These are phyloP conservation scores for Fraxinus americana DNA, from an alignment of 257 asterid genomes.

Conservation along the genomic window DNA sequence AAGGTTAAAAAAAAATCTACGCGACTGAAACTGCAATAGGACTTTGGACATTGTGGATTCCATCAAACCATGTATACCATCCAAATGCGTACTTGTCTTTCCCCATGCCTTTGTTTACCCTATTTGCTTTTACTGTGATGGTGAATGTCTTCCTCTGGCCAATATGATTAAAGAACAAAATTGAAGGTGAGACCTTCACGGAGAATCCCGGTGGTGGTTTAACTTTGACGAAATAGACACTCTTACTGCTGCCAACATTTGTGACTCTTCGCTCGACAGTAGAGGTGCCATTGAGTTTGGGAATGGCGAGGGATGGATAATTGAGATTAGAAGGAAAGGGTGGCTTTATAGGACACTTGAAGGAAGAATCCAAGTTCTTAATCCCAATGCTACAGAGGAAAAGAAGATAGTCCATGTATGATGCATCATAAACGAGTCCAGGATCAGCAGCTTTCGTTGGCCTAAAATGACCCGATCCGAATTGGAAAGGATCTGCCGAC, in stretches of 20 bases:
- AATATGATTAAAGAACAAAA: constrained; percentile 44
- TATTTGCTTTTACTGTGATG: constrained; percentile 49
- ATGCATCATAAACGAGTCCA: constrained; percentile 78
- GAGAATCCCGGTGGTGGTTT: constrained; percentile 76
- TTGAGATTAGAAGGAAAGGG: constrained; percentile 51
- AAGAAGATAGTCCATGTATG: constrained; percentile 71
- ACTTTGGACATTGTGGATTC: constrained; percentile 51
- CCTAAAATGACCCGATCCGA: constrained; percentile 83
- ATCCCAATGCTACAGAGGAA: constrained; percentile 56
- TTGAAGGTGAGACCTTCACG: constrained; percentile 55
- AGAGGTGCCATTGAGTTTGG: constrained; percentile 48
- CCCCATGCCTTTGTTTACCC: constrained; percentile 25
- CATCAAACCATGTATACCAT: constrained; percentile 65
- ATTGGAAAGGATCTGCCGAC: constrained; percentile 84
- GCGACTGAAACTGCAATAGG: constrained; percentile 52
- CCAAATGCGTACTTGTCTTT: constrained; percentile 49
- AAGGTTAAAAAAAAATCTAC: constrained; percentile 15
- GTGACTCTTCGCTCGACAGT: constrained; percentile 63
- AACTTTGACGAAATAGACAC: constrained; percentile 52
- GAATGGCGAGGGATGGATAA: constrained; percentile 81
- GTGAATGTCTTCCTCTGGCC: constrained; percentile 66
- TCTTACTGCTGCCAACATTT: constrained; percentile 58
- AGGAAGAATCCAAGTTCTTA: constrained; percentile 38
- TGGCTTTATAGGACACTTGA: constrained; percentile 58
- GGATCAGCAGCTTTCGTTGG: constrained; percentile 91